Percentiles rank a stretch among this genome's conserved stretches.
phyloP scores from a whole-genome alignment of 805 yeast species.

The Candida bentonensis region DNA sequence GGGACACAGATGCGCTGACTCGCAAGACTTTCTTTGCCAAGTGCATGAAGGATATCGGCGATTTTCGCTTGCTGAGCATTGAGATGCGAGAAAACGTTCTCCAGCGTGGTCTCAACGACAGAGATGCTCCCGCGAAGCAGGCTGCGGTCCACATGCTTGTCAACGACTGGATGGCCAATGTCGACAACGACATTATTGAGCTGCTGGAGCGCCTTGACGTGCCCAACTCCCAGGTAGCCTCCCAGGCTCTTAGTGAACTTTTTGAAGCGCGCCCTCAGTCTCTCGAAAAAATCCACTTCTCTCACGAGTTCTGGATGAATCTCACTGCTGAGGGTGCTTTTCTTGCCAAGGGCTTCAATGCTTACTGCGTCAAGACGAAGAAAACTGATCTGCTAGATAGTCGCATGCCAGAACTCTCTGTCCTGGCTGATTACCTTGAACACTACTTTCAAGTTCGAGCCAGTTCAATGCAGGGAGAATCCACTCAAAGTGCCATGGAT shows the following conservation, averaged over 20 bases:
- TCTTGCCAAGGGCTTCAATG: constrained; percentile 51
- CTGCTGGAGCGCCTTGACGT: constrained; percentile 62
- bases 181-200: constrained; percentile 56
- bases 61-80: constrained; percentile 39
- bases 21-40: constrained; percentile 61
- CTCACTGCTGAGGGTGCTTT: constrained; percentile 66
- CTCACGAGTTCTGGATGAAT: constrained; percentile 52
- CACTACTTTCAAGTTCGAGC: constrained; percentile 33
- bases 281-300: constrained; percentile 43
- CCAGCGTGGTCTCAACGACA: constrained; percentile 76
- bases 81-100: constrained; percentile 51
- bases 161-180: constrained; percentile 53
- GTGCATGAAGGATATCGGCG: constrained; percentile 53
- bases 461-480: constrained; percentile 27
- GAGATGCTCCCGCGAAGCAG: constrained; percentile 57
- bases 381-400: constrained; percentile 44
- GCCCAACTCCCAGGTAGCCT: constrained; percentile 52
- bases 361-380: constrained; percentile 44
- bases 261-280: constrained; percentile 50
- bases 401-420: constrained; percentile 67
- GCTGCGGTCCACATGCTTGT: constrained; percentile 66
- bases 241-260: constrained; percentile 46
- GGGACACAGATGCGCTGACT: constrained; percentile 61
- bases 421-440: constrained; percentile 44
- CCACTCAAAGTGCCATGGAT: constrained; percentile 39